Percentiles rank a stretch among this genome's conserved stretches.
Conservation (phyloP, 208 protist species). For the Leishmania tropica region DNA sequence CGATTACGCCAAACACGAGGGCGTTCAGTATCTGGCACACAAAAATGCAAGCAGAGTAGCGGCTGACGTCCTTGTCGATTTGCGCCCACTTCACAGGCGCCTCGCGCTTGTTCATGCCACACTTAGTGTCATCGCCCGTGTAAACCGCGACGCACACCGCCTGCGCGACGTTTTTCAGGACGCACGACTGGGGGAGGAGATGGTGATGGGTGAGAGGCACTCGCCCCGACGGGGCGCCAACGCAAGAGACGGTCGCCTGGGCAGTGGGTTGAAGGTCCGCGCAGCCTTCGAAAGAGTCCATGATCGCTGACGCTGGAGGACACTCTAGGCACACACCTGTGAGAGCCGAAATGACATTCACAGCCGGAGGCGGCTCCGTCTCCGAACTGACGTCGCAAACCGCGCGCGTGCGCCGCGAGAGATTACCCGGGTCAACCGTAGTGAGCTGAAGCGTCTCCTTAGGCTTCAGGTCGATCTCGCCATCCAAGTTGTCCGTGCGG, state of each 20-base stretch:
- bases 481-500: constrained; percentile 95
- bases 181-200: constrained; percentile 87
- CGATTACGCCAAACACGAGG: constrained; percentile 82
- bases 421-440: constrained; percentile 4
- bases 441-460: constrained; percentile 57
- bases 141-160: constrained; percentile 93
- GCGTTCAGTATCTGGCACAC: constrained; percentile 81
- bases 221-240: background rate
- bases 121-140: constrained; percentile 96
- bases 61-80: constrained; percentile 89
- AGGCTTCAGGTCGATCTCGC: constrained; percentile 94
- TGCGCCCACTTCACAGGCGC: constrained; percentile 93
- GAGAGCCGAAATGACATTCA: constrained; percentile 19
- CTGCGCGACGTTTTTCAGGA: constrained; percentile 84
- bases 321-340: constrained; percentile 45
- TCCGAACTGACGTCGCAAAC: constrained; percentile 15
- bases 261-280: constrained; percentile 33
- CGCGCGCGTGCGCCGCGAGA: constrained; percentile 10
- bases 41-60: constrained; percentile 90
- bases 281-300: constrained; percentile 90
- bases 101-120: constrained; percentile 89
- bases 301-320: constrained; percentile 67
- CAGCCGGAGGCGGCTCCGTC: constrained; percentile 16
- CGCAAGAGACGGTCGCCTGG: background rate
- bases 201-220: constrained; percentile 69